Percentiles rank a stretch among this genome's conserved stretches.
Evolutionary conservation across 495 filamentous ascomycete species (phyloP).

Genomic region (Lasiosphaeriaceae sp.): DNA sequence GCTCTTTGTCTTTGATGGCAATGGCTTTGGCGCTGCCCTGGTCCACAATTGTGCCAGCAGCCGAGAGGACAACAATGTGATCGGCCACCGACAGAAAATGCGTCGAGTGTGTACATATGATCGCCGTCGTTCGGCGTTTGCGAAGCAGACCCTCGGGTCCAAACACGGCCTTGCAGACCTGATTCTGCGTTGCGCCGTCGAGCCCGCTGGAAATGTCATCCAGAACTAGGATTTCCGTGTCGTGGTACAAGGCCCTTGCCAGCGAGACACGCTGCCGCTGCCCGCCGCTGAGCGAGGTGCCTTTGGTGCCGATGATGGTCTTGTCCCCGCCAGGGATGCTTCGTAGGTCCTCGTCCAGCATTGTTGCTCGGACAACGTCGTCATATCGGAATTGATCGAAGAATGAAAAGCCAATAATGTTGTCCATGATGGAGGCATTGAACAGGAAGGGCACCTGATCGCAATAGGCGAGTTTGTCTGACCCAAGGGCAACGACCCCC

Average conservation of each 20-base stretch:
- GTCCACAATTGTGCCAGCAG: neutral
- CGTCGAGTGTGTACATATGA: constrained; percentile 42
- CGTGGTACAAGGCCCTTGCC: constrained; percentile 17
- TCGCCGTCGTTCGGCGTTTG: constrained; percentile 44
- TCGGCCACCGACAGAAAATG: constrained; percentile 36
- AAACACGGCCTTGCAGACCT: constrained; percentile 47
- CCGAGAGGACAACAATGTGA: constrained; percentile 39
- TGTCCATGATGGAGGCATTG: no score
- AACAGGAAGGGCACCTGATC: no score
- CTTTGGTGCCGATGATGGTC: constrained; percentile 57
- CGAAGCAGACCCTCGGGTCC: constrained; percentile 51
- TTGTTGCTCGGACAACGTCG: constrained; percentile 21
- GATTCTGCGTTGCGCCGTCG: constrained; percentile 44
- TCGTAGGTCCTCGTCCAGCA: constrained; percentile 49
- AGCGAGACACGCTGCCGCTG: constrained; percentile 54
- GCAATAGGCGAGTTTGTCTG: no score
- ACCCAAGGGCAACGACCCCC: no score
- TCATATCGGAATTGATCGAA: no score
- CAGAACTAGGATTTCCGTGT: constrained; percentile 13
- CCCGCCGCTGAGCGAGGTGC: constrained; percentile 57
- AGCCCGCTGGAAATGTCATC: constrained; percentile 54
- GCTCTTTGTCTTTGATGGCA: no score
- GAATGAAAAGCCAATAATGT: no score
- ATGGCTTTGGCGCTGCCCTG: no score
- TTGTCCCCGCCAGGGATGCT: constrained; percentile 37